phyloP scores from a whole-genome alignment of 2,329 filamentous ascomycete genomes.

The Cryphonectria japonica region DNA sequence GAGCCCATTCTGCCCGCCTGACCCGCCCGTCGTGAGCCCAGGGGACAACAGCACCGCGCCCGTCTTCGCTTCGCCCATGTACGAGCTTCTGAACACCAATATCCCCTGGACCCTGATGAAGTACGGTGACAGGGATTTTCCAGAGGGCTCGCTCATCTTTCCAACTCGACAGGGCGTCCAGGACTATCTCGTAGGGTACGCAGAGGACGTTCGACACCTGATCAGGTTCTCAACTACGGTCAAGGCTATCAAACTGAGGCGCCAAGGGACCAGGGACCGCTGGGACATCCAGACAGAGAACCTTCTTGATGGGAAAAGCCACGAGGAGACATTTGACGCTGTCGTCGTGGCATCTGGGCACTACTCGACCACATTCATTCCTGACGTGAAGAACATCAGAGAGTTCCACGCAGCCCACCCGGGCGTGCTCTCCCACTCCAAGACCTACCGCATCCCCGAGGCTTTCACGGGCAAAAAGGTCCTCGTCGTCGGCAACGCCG shows the following conservation, averaged over 20 bases:
- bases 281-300: conserved; percentile 55
- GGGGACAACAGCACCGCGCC: conserved; percentile 45
- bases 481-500: conserved; percentile 80
- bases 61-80: conserved; percentile 81
- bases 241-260: conserved; percentile 53
- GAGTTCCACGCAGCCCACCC: conserved; percentile 65
- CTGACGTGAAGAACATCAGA: conserved; percentile 61
- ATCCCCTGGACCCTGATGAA: conserved; percentile 82
- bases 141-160: conserved; percentile 68
- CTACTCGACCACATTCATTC: conserved; percentile 71
- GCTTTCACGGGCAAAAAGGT: conserved; percentile 72
- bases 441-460: conserved; percentile 72
- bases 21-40: conserved; percentile 63
- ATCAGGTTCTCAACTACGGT: conserved; percentile 76
- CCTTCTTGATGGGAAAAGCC: conserved; percentile 13
- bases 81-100: conserved; percentile 82
- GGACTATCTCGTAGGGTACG: conserved; percentile 74
- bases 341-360: conserved; percentile 77
- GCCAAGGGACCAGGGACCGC: conserved; percentile 42
- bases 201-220: conserved; percentile 66
- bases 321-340: conserved; percentile 66
- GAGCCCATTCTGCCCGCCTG: conserved; percentile 63
- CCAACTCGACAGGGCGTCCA: conserved; percentile 73
- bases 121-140: conserved; percentile 73
- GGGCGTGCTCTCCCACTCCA: conserved; percentile 71